Evolutionary conservation across 352 stramenopile species (phyloP).

Genomic region (Phytophthora podocarpi): DNA sequence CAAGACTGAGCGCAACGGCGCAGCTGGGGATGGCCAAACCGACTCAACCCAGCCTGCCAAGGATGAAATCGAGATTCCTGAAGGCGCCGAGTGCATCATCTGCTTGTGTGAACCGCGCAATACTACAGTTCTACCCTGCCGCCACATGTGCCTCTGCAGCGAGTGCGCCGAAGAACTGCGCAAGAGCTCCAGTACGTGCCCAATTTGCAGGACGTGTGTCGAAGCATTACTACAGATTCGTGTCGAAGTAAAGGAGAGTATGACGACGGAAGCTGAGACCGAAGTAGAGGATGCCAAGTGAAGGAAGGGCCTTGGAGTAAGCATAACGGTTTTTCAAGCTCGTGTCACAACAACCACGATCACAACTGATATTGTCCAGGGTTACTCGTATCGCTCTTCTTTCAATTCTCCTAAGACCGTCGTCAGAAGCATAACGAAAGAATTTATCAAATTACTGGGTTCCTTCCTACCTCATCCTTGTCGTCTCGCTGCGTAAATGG

Average conservation of each 20-base stretch:
- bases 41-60: constrained; percentile 23
- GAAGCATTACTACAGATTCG: constrained; percentile 84
- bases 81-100: constrained; percentile 88
- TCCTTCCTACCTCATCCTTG: constrained; percentile 38
- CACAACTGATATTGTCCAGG: no score
- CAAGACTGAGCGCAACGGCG: constrained; percentile 34
- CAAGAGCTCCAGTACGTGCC: constrained; percentile 74
- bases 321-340: no score
- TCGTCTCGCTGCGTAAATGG: constrained; percentile 18
- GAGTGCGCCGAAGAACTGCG: constrained; percentile 81
- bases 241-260: constrained; percentile 52
- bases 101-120: constrained; percentile 83
- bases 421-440: constrained; percentile 28
- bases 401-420: background rate
- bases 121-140: constrained; percentile 84
- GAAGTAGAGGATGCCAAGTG: constrained; percentile 22
- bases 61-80: constrained; percentile 72
- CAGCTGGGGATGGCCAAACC: constrained; percentile 33
- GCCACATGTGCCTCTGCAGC: constrained; percentile 87
- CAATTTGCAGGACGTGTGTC: constrained; percentile 80
- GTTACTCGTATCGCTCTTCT: no score
- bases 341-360: no score
- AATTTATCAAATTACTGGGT: constrained; percentile 45
- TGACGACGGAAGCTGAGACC: constrained; percentile 17
- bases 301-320: background rate